Base-by-base conservation (phyloP, 1,139 yeast species). In the Yamadazyma triangularis region DNA sequence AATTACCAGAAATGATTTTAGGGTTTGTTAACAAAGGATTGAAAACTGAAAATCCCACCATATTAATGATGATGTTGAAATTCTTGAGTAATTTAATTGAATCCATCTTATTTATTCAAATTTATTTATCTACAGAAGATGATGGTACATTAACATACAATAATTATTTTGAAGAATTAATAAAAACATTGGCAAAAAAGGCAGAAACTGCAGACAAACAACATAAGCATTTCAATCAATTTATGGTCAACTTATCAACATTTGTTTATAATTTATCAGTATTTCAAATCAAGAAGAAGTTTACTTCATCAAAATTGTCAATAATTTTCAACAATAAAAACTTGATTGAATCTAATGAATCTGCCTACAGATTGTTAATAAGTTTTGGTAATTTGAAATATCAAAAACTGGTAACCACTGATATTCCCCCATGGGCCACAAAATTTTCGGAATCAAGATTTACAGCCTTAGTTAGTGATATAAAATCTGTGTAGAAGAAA, bases 41-140 rank as follows among this genome's bases (percentile, higher is more conserved):
- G 8, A 50, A 47, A n/a, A 16, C 34, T 7, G 45, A 42, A 8
- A 34, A 44, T 28, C 48, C 56, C 16, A 56, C 70, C 2, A 44
- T 63, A 19, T 50, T 63, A 27, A 66, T 68, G 72, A 60, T 67
- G 64, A 38, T 65, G 15, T 36, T 59, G 23, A 66, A 64, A 41
- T 53, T 59, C 10, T 46, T 67, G 38, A 56, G 49, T 40, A 67
- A 68, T 39, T 47, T 67, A 33, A 47, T 62, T 18, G 60, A 57
- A 13, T 58, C 52, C 14, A 52, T 62, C 1, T 50, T 67, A 23
- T 67, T 68, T 42, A 47, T 61, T n/a, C 73, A 68, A 40, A 45
- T 65, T 20, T 68, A 52, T 41, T 53, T 64, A 33, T 35, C 39
- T n/a, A 29, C 28, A 11, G 64, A 64, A 25, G 65, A 57, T 2